Conservation (phyloP, 768 basidiomycete genomes). For the Asterophora lycoperdoides region DNA sequence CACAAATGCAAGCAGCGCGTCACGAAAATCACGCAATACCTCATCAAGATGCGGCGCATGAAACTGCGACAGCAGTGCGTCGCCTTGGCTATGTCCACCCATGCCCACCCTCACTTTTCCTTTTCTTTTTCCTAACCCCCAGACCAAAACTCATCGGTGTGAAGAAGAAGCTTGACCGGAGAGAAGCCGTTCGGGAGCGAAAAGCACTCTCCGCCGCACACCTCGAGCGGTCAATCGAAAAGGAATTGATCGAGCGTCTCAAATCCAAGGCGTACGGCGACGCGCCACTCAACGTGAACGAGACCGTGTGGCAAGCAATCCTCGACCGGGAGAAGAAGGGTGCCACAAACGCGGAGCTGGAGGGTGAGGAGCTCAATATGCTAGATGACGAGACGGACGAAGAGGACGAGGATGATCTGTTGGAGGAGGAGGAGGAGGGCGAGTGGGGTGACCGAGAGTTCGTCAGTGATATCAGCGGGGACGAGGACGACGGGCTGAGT, state of each 20-base stretch:
- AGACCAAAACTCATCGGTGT: constrained; percentile 93
- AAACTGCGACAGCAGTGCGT: constrained; percentile 83
- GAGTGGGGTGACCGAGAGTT: constrained; percentile 65
- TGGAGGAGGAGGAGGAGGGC: constrained; percentile 45
- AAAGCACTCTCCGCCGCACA: constrained; percentile 96
- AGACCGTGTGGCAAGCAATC: constrained; percentile 91
- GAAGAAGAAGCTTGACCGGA: constrained; percentile 94
- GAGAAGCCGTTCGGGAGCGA: constrained; percentile 88
- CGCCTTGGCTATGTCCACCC: neutral
- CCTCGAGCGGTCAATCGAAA: constrained; percentile 92
- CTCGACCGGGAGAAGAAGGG: constrained; percentile 73
- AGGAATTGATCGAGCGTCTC: constrained; percentile 91
- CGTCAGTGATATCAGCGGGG: constrained; percentile 70
- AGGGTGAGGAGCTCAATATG: constrained; percentile 46
- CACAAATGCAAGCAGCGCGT: constrained; percentile 99
- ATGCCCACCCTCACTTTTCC: neutral
- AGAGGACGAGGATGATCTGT: constrained; percentile 57
- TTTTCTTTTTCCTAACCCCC: neutral
- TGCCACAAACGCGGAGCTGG: constrained; percentile 47
- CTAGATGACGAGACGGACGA: constrained; percentile 59
- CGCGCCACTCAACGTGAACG: constrained; percentile 96
- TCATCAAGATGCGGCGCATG: constrained; percentile 95
- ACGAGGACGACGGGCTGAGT: constrained; percentile 59
- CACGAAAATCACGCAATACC: constrained; percentile 98
- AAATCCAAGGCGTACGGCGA: constrained; percentile 98